Evolutionary conservation across 148 eudicot species (phyloP).

Genomic region (Rhododendron griersonianum): DNA sequence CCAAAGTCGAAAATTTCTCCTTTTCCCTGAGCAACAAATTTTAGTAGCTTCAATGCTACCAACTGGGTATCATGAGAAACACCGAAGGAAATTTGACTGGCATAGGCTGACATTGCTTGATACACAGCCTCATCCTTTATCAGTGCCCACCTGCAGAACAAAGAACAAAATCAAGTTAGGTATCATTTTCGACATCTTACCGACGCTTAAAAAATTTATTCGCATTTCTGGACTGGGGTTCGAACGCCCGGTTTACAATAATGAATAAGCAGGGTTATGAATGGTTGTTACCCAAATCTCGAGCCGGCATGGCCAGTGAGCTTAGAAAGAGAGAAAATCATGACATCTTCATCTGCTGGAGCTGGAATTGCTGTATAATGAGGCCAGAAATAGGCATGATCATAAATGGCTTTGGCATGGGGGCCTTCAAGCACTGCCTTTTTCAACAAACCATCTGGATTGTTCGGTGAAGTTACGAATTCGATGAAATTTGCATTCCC

Average conservation of each 20-base stretch:
- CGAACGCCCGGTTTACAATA: too few relatives aligned
- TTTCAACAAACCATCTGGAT: conserved; percentile 45
- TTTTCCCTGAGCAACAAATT: conserved; percentile 8
- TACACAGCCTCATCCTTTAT: conserved; percentile 18
- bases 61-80: conserved; percentile 6
- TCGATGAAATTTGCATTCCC: conserved; percentile 24
- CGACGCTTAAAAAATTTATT: too few relatives aligned
- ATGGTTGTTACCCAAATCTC: conserved; percentile 48
- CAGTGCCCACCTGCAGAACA: conserved; percentile 18
- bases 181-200: background rate
- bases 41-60: conserved; percentile 17
- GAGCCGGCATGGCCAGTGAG: conserved; percentile 67
- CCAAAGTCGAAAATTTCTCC: conserved; percentile 16
- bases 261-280: too few relatives aligned
- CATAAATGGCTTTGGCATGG: conserved; percentile 34
- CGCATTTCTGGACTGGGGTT: too few relatives aligned
- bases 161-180: background rate
- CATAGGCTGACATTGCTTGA: background rate
- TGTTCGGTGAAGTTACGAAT: conserved; percentile 63
- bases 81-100: background rate
- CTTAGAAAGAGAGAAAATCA: conserved; percentile 57
- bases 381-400: conserved; percentile 63
- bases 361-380: conserved; percentile 54
- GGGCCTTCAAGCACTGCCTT: conserved; percentile 33
- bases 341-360: conserved; percentile 48